A percentile compares a stretch with the other conserved stretches of the same genome.
Conservation (phyloP, 139 green algal species). For the Nannochloris sp. region DNA sequence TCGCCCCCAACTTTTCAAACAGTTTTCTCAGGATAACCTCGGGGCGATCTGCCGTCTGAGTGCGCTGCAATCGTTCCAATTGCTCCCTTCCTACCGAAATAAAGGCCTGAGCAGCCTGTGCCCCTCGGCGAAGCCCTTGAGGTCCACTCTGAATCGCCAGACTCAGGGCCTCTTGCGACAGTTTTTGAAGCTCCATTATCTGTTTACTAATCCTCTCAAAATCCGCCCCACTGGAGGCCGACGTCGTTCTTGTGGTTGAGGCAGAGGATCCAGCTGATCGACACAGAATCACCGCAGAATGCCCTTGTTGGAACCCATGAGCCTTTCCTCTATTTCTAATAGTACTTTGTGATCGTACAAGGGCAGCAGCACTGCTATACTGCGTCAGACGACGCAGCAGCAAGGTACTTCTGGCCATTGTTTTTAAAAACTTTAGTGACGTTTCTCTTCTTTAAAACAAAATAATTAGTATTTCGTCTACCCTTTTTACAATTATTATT, state of each 20-base stretch:
- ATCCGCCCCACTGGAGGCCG: background rate
- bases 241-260: background rate
- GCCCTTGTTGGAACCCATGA: too few relatives aligned
- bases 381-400: too few relatives aligned
- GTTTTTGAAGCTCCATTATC: conserved; percentile 2
- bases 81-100: conserved; percentile 32
- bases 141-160: conserved; percentile 43
- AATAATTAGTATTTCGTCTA: background rate
- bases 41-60: conserved; percentile 10
- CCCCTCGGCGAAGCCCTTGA: conserved; percentile 36
- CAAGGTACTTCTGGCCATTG: too few relatives aligned
- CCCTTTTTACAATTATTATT: background rate
- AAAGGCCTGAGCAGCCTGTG: conserved; percentile 49
- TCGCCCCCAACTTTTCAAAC: conserved; percentile 90
- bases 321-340: too few relatives aligned
- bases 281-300: too few relatives aligned
- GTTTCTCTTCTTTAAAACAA: too few relatives aligned
- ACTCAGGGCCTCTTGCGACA: conserved; percentile 40
- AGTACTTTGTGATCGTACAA: too few relatives aligned
- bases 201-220: background rate
- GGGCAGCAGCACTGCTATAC: too few relatives aligned
- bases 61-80: conserved; percentile 8
- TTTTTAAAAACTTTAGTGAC: too few relatives aligned
- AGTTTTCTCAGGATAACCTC: conserved; percentile 55
- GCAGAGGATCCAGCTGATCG: background rate